phyloP scores from a whole-genome alignment of 2,329 filamentous ascomycete genomes.

The Elsinoe arachidis region DNA sequence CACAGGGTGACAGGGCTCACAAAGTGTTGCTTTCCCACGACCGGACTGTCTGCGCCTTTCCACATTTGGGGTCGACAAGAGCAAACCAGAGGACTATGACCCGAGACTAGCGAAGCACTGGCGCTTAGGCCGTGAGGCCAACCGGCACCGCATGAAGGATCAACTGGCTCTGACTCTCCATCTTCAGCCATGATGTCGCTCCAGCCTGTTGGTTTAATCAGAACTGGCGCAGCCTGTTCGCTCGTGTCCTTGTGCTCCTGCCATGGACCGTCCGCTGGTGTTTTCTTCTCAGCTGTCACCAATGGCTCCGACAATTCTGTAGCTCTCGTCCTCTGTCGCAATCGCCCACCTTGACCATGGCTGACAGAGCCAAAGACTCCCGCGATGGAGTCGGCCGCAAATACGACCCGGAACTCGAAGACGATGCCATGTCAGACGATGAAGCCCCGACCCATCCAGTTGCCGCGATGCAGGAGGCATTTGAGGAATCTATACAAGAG shows the following conservation, averaged over 20 bases:
- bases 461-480: constrained; percentile 66
- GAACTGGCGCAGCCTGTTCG: constrained; percentile 11
- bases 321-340: neutral
- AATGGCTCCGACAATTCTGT: constrained; percentile 2
- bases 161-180: constrained; percentile 11
- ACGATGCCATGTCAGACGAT: constrained; percentile 17
- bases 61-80: neutral
- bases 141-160: constrained; percentile 11
- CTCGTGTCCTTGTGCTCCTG: constrained; percentile 5
- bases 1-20: no score
- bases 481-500: constrained; percentile 72
- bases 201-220: constrained; percentile 13
- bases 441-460: constrained; percentile 60
- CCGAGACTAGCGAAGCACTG: constrained; percentile 1
- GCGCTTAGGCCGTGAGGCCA: constrained; percentile 9
- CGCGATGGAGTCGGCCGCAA: constrained; percentile 3
- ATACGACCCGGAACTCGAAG: constrained; percentile 12
- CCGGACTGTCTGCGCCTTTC: neutral
- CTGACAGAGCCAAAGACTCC: constrained; percentile 6
- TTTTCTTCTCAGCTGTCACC: neutral
- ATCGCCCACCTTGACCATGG: constrained; percentile 3
- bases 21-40: neutral
- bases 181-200: constrained; percentile 12
- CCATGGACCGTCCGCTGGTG: neutral
- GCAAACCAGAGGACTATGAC: neutral